phyloP scores from a whole-genome alignment of 179 eudicot genomes.

The Sideroxylon spinosum region DNA sequence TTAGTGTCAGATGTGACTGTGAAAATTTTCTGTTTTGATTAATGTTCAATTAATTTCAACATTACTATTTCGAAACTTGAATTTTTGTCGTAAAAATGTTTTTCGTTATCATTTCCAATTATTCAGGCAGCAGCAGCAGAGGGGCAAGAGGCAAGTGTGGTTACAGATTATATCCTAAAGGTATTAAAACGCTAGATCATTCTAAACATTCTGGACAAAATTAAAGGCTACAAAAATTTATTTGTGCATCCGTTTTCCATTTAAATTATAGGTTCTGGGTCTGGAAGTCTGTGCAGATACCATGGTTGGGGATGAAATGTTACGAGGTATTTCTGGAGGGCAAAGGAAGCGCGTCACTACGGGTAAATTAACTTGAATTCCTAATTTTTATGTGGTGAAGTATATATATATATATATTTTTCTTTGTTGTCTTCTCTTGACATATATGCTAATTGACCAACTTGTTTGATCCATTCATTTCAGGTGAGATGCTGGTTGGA shows the following conservation, averaged over 20 bases:
- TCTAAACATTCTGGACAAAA: no score
- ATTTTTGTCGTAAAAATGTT: not conserved
- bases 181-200: constrained; percentile 4
- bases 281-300: constrained; percentile 46
- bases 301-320: constrained; percentile 40
- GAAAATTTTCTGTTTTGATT: not conserved
- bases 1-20: not conserved
- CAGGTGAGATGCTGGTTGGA: constrained; percentile 76
- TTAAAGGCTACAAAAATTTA: not conserved
- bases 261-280: constrained; percentile 32
- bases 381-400: not conserved
- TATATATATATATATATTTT: no score
- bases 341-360: constrained; percentile 46
- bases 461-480: not conserved
- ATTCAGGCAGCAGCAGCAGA: constrained; percentile 36
- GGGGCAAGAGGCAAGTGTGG: constrained; percentile 34
- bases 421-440: not conserved
- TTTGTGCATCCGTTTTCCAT: not conserved
- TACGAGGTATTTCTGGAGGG: constrained; percentile 48
- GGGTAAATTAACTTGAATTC: constrained; percentile 21
- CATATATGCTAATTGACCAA: not conserved
- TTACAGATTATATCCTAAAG: constrained; percentile 38
- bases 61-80: not conserved
- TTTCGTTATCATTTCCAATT: not conserved
- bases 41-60: not conserved